Base-by-base conservation (phyloP, 2,329 filamentous ascomycete genomes). In the Dactylonectria estremocensis region DNA sequence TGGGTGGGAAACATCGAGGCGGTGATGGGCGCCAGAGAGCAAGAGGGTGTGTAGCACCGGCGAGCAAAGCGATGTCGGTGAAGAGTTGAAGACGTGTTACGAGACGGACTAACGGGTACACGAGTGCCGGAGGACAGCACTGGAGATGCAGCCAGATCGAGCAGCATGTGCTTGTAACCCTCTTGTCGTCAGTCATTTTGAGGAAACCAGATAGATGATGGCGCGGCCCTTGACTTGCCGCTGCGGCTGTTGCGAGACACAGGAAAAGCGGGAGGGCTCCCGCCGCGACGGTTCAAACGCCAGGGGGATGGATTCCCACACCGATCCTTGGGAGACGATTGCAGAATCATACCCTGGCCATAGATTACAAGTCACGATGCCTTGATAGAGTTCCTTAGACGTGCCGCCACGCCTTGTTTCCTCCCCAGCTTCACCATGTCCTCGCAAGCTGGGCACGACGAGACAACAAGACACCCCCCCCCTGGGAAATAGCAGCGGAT, bases 1-100 rank as follows among this genome's bases (percentile, higher is more conserved):
- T 5, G n/a, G 16, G 48, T 50, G 40, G n/a, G 31, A 40, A 35
- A 43, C 35, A 9, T 33, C 20, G 40, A 64, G 54, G 48, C 48
- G 61, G 54, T 53, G 62, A 55, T 59, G 55, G 35, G 50, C 31
- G n/a, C 31, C 4, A 6, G 50, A 20, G 37, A 18, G 5, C 6
- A 43, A 45, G 52, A 31, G 45, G 40, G 60, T 31, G 60, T 56
- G 53, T 49, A 52, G 53, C 24, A 49, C 40, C 28, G 43, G 11
- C 16, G 13, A 22, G n/a, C 50, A 55, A 54, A 40, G 28, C 37
- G 55, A 59, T 59, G 45, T 59, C 55, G 55, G 55, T 58, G 55
- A 58, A 16, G 55, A 49, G n/a, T 40, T 28, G 24, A 4, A 28
- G 24, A 9, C 43, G 8, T 45, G 43, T n/a, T 2, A n/a, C 9